Percentiles rank a stretch among this genome's conserved stretches.
Conservation (phyloP, 495 filamentous ascomycete species). For the Oleoguttula mirabilis region DNA sequence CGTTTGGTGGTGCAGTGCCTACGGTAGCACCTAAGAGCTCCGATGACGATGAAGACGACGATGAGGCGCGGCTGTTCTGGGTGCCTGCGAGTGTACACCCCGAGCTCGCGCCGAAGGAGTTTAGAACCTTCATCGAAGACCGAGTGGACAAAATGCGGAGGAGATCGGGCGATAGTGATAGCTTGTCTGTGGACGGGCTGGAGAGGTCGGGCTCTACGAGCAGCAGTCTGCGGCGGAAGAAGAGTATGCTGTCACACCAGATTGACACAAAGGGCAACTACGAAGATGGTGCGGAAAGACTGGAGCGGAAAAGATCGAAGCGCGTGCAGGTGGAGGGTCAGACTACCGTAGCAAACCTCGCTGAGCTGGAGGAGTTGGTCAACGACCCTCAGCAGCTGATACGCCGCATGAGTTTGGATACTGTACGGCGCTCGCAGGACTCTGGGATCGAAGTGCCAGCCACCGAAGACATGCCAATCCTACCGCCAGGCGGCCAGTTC, state of each 20-base stretch:
- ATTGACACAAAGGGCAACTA: constrained; percentile 67
- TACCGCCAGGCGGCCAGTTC: constrained; percentile 64
- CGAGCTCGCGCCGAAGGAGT: constrained; percentile 89
- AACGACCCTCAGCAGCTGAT: constrained; percentile 63
- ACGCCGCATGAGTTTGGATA: constrained; percentile 51
- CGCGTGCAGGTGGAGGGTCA: constrained; percentile 27
- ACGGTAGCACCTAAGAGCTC: constrained; percentile 59
- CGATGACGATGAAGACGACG: constrained; percentile 76
- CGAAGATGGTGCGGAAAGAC: constrained; percentile 73
- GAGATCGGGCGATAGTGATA: constrained; percentile 56
- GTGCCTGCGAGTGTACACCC: constrained; percentile 90
- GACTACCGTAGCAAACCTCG: constrained; percentile 35
- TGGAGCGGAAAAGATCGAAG: constrained; percentile 66
- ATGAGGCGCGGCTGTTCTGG: constrained; percentile 84
- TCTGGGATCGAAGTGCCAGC: constrained; percentile 34
- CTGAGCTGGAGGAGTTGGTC: constrained; percentile 65
- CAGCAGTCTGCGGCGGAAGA: constrained; percentile 58
- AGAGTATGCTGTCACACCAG: constrained; percentile 89
- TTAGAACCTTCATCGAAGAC: constrained; percentile 91
- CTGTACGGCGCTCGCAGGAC: constrained; percentile 25
- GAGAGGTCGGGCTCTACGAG: constrained; percentile 49
- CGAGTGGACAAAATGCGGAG: constrained; percentile 79
- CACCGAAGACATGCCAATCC: constrained; percentile 79
- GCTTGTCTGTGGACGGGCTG: constrained; percentile 54
- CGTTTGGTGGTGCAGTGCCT: constrained; percentile 57